Percentiles rank a stretch among this genome's conserved stretches.
Evolutionary conservation across 495 filamentous ascomycete species (phyloP).

Genomic region (Rhizodiscina lignyota): DNA sequence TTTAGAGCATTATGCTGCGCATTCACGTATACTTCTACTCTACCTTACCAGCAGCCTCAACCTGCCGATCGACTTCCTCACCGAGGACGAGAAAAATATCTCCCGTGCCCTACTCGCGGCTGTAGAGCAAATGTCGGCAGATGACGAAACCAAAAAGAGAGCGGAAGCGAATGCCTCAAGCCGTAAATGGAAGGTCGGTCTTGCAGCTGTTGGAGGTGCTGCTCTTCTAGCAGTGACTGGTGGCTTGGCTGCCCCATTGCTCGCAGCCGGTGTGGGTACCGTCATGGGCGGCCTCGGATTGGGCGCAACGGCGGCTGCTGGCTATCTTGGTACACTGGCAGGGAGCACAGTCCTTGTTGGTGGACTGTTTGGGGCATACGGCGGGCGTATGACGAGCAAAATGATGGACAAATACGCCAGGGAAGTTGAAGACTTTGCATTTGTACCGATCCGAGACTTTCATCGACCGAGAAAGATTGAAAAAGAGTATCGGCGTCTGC

Average conservation of each 20-base stretch:
- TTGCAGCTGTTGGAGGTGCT: slow-evolving; percentile 12
- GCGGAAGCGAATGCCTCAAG: slow-evolving; percentile 6
- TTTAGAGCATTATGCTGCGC: slow-evolving; percentile 62
- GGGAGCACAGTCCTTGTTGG: slow-evolving; percentile 14
- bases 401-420: slow-evolving; percentile 13
- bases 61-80: slow-evolving; percentile 45
- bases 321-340: slow-evolving; percentile 12
- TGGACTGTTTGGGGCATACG: slow-evolving; percentile 16
- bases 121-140: slow-evolving; percentile 13
- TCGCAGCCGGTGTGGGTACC: slow-evolving; percentile 12
- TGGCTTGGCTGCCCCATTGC: slow-evolving; percentile 13
- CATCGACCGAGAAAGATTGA: background rate
- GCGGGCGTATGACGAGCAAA: slow-evolving; percentile 16
- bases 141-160: slow-evolving; percentile 12
- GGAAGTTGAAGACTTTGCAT: slow-evolving; percentile 16
- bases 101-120: slow-evolving; percentile 14
- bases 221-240: slow-evolving; percentile 15
- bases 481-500: slow-evolving; percentile 11
- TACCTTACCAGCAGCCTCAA: slow-evolving; percentile 50
- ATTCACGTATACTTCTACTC: slow-evolving; percentile 59
- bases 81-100: slow-evolving; percentile 51
- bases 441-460: slow-evolving; percentile 8
- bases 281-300: slow-evolving; percentile 14
- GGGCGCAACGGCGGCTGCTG: slow-evolving; percentile 7
- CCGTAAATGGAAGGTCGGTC: slow-evolving; percentile 13